Base-by-base conservation (phyloP, 805 yeast species). In the Suhomyces emberorum region DNA sequence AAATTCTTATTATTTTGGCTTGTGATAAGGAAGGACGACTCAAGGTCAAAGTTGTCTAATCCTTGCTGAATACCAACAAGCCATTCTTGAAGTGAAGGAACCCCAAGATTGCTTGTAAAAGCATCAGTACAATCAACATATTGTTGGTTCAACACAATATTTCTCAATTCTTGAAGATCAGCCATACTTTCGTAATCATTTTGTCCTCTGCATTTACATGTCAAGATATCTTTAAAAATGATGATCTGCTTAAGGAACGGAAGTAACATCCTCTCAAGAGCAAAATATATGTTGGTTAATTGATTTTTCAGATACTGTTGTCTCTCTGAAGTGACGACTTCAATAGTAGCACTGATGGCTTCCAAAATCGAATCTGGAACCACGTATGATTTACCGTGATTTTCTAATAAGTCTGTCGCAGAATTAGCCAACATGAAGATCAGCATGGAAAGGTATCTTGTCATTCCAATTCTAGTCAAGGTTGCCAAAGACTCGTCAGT, bases 401-500 rank as follows among this genome's bases (percentile, higher is more conserved):
- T 5, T 14, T 8, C n/a, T 14, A 23, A 7, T 9, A 8, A 6
- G 14, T 8, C 12, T 7, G 8, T 20, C 8, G 9, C 8, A 20
- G 22, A 7, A 20, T 7, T 20, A 7, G 22, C 22, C 26, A 23
- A 7, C 25, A 17, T 26, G 42, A 32, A 48, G 7, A 57, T 34
- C 8, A 50, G 39, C 4, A 52, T 35, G 1, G 63, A 48, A 16
- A 66, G 42, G 26, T 54, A 30, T 32, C 63, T 65, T 4, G 56
- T 44, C 37, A 54, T 44, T 1, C 63, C 66, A 10, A 57, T 39
- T n/a, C 59, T 55, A 14, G 63, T 46, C 17, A 70, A 38, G 1
- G 69, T 59, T 5, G 48, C 51, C 7, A 72, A 55, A 0, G 77
- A 65, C 38, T 70, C 74, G 36, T 65, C 66, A 4, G 74, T 68